Conservation (phyloP, 257 asterid species). For the Nicotiana benthamiana region DNA sequence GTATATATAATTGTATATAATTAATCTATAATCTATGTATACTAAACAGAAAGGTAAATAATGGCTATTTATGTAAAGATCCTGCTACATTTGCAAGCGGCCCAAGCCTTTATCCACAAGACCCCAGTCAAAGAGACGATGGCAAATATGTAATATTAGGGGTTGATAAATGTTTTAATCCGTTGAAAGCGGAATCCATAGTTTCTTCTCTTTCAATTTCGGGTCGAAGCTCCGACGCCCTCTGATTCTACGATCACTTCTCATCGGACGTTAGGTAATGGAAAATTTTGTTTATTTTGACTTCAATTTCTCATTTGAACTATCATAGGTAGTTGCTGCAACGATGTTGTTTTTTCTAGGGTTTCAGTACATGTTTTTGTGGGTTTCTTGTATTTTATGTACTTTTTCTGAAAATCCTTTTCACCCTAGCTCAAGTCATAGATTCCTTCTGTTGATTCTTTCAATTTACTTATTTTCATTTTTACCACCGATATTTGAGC, state of each 20-base stretch:
- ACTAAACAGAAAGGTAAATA: too few species aligned
- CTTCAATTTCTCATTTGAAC: neutral
- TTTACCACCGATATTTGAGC: neutral
- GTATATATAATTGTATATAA: too few species aligned
- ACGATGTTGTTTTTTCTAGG: neutral
- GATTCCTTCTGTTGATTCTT: neutral
- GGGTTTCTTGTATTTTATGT: neutral
- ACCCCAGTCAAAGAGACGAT: neutral
- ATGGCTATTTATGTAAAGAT: too few species aligned
- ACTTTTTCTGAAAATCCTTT: neutral
- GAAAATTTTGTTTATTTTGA: neutral
- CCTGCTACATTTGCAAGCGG: neutral
- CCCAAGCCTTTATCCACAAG: neutral
- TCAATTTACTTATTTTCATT: neutral
- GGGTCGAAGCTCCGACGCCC: neutral
- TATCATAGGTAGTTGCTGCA: neutral
- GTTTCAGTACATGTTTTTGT: neutral
- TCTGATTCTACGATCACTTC: neutral
- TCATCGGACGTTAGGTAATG: neutral
- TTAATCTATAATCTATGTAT: too few species aligned
- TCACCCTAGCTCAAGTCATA: neutral
- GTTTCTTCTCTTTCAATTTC: neutral
- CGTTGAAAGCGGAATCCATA: neutral
- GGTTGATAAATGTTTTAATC: neutral
- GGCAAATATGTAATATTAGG: neutral